These are phyloP conservation scores for Penicillium frequentans DNA, from an alignment of 2,329 filamentous ascomycete genomes.

Conservation along the genomic window DNA sequence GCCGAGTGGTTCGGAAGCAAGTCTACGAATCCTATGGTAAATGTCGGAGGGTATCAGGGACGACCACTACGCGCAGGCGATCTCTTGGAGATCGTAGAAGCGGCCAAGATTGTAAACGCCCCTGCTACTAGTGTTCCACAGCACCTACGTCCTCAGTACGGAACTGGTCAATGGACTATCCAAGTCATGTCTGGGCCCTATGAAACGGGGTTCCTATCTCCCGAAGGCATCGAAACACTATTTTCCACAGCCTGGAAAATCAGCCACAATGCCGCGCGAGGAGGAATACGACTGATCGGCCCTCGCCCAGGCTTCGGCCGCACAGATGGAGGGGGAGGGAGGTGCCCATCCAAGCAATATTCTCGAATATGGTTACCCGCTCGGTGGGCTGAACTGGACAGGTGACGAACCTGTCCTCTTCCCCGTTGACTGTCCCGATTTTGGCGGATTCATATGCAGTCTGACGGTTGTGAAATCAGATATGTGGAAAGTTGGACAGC, in stretches of 20 bases:
- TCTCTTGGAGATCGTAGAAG: background rate
- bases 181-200: constrained; percentile 58
- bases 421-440: constrained; percentile 58
- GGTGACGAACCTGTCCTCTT: constrained; percentile 46
- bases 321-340: constrained; percentile 61
- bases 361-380: constrained; percentile 58
- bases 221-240: constrained; percentile 54
- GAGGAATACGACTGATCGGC: background rate
- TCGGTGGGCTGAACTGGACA: background rate
- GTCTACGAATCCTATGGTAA: constrained; percentile 58
- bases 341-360: constrained; percentile 63
- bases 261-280: background rate
- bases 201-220: constrained; percentile 53
- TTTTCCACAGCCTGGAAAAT: background rate
- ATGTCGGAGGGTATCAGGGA: constrained; percentile 61
- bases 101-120: background rate
- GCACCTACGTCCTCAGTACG: constrained; percentile 50
- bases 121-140: constrained; percentile 46
- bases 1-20: constrained; percentile 57
- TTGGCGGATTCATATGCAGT: constrained; percentile 60
- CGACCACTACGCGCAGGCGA: constrained; percentile 53
- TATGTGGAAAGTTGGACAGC: constrained; percentile 62
- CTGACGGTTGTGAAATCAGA: constrained; percentile 59
- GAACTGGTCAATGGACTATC: constrained; percentile 51
- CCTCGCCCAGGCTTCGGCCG: constrained; percentile 36